Base-by-base conservation (phyloP, 176 grass and related monocot genomes). In the Ensete glaucum region DNA sequence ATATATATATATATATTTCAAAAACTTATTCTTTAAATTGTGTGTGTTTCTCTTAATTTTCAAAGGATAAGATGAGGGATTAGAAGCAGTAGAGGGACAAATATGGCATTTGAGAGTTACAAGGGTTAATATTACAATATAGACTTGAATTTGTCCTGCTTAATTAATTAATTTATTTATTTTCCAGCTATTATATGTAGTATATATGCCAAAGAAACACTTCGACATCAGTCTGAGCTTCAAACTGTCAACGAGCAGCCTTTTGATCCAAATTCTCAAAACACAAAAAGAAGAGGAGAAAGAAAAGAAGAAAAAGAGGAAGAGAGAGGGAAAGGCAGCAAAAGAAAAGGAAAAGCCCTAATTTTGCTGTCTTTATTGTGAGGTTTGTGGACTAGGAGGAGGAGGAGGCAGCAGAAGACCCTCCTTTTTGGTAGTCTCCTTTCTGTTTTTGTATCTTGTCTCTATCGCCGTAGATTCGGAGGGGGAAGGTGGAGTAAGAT, bases 401-500 rank as follows among this genome's bases (percentile, higher is more conserved):
- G 43, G 67, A n/a, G 34, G 57, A 19, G 17, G 43, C 19, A 2
- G 67, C 17, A 9, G 34, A 21, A 20, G 29, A 11, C 16, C 67
- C 34, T 51, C 21, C 67, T 17, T 70, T 70, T 50, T 10, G 8
- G 4, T 43, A 4, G 34, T 43, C 34, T 43, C 34, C 5, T 4
- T 50, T n/a, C 15, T 50, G 11, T 1, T 49, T 25, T 58, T 6
- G 24, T 6, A 43, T 43, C 34, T 43, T 43, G 34, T 43, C 34
- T 55, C 80, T 49, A 64, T 58, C 51, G 27, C 7, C 75, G 60
- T 55, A 71, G 10, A 65, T 66, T 73, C 64, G 76, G 70, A 73
- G 53, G 49, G 34, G 76, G 76, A 55, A 68, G 15, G 25, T 23
- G 54, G 21, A 43, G 0, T 43, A 43, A 43, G 71, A 82, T 82